Evolutionary conservation across 768 basidiomycete genomes (phyloP).

Genomic region (Chalciporus sphaerocephalus): DNA sequence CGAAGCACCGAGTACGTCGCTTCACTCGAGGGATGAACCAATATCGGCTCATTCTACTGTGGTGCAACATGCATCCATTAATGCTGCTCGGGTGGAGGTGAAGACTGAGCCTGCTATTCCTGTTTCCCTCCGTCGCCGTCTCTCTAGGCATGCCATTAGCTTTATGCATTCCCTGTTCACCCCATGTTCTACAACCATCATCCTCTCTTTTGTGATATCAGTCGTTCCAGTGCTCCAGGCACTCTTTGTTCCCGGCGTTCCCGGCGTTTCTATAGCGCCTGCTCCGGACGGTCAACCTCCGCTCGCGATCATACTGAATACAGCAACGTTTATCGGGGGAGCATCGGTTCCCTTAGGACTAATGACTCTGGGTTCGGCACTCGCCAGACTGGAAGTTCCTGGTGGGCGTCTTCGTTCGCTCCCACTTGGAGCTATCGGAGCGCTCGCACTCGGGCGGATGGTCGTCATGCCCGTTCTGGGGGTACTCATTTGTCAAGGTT

Average conservation of each 20-base stretch:
- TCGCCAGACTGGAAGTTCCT: constrained; percentile 56
- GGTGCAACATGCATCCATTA: background rate
- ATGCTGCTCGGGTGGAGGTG: background rate
- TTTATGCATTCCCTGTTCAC: constrained; percentile 39
- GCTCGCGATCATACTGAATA: constrained; percentile 56
- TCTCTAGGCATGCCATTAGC: constrained; percentile 3
- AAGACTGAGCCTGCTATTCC: background rate
- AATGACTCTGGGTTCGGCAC: constrained; percentile 56
- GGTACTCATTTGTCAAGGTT: constrained; percentile 48
- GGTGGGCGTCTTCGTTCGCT: constrained; percentile 40
- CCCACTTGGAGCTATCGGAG: constrained; percentile 49
- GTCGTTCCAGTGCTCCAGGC: constrained; percentile 55
- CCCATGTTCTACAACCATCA: constrained; percentile 51
- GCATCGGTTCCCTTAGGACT: constrained; percentile 64
- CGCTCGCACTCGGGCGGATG: constrained; percentile 52
- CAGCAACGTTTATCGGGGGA: constrained; percentile 53
- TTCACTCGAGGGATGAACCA: background rate
- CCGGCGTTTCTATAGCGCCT: constrained; percentile 39
- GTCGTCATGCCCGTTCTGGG: constrained; percentile 59
- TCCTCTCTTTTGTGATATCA: constrained; percentile 52
- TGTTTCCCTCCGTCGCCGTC: constrained; percentile 4
- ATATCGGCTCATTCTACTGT: constrained; percentile 4
- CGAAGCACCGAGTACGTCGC: background rate
- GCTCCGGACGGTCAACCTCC: constrained; percentile 69
- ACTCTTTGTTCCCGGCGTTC: constrained; percentile 47